Evolutionary conservation across 345 rosid genomes (phyloP).

Genomic region (Bretschneidera sinensis): DNA sequence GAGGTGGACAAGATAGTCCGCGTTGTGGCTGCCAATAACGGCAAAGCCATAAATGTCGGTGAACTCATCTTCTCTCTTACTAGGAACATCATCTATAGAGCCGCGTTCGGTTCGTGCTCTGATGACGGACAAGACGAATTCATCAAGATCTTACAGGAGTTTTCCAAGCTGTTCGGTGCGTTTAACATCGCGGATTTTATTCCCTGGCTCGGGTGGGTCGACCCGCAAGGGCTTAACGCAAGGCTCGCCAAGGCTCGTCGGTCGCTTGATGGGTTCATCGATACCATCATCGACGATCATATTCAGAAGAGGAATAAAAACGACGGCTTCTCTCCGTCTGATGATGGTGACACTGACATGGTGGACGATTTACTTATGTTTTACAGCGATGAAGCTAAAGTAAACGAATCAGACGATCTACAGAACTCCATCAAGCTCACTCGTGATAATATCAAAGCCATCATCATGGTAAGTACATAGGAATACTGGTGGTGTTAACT

Average conservation of each 20-base stretch:
- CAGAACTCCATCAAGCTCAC: slow-evolving; percentile 64
- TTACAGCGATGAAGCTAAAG: slow-evolving; percentile 58
- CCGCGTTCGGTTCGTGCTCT: slow-evolving; percentile 70
- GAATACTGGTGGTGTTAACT: too few species aligned
- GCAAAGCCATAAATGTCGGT: slow-evolving; percentile 63
- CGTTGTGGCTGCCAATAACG: slow-evolving; percentile 33
- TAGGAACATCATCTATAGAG: slow-evolving; percentile 65
- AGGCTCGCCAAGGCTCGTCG: slow-evolving; percentile 63
- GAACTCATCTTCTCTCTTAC: slow-evolving; percentile 71
- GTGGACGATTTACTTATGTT: slow-evolving; percentile 83
- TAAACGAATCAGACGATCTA: slow-evolving; percentile 46
- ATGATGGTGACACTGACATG: slow-evolving; percentile 59
- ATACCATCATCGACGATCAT: slow-evolving; percentile 69
- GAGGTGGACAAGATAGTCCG: slow-evolving; percentile 61
- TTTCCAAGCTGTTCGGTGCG: slow-evolving; percentile 91
- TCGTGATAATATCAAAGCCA: slow-evolving; percentile 77
- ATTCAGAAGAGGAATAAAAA: slow-evolving; percentile 33
- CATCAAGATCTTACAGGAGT: slow-evolving; percentile 75
- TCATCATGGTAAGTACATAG: slow-evolving; percentile 68
- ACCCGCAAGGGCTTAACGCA: slow-evolving; percentile 57
- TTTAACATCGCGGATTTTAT: slow-evolving; percentile 84
- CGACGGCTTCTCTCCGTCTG: neutral
- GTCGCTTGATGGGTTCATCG: slow-evolving; percentile 72
- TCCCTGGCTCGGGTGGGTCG: slow-evolving; percentile 63
- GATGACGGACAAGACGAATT: slow-evolving; percentile 72